Evolutionary conservation across 805 yeast species (phyloP).

Genomic region (Myxozyma melibiosi): DNA sequence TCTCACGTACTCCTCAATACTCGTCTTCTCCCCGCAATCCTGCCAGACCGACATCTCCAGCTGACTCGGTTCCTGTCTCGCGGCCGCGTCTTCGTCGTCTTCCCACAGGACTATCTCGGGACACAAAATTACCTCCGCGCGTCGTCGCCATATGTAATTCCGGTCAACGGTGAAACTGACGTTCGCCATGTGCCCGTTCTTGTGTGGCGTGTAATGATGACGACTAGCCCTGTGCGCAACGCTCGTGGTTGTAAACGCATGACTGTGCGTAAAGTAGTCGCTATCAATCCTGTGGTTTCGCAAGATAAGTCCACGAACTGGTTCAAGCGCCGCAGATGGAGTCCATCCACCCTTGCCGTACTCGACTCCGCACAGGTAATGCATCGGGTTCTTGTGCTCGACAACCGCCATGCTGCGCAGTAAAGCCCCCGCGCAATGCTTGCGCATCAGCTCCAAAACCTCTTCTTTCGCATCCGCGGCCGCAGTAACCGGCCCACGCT

Average conservation of each 20-base stretch:
- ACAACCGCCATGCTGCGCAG: slow-evolving; percentile 14
- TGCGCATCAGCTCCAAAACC: slow-evolving; percentile 8
- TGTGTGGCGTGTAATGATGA: not conserved
- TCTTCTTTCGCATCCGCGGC: not conserved
- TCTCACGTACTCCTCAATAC: not conserved
- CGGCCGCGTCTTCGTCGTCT: slow-evolving; percentile 5
- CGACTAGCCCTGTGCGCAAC: not conserved
- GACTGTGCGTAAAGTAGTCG: not conserved
- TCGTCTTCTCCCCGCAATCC: not conserved
- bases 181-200: not conserved
- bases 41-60: not conserved
- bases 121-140: slow-evolving; percentile 16
- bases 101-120: slow-evolving; percentile 15
- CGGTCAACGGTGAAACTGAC: slow-evolving; percentile 20
- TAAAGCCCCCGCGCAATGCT: slow-evolving; percentile 8
- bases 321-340: not conserved
- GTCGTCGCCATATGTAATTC: slow-evolving; percentile 27
- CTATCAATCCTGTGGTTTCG: not conserved
- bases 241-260: not conserved
- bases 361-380: slow-evolving; percentile 5
- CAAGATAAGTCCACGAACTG: no score
- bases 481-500: not conserved
- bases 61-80: not conserved
- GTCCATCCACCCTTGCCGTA: not conserved
- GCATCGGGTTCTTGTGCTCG: slow-evolving; percentile 4